phyloP scores from a whole-genome alignment of 371 early-diverging fungal species.

The Mortierella sp. region DNA sequence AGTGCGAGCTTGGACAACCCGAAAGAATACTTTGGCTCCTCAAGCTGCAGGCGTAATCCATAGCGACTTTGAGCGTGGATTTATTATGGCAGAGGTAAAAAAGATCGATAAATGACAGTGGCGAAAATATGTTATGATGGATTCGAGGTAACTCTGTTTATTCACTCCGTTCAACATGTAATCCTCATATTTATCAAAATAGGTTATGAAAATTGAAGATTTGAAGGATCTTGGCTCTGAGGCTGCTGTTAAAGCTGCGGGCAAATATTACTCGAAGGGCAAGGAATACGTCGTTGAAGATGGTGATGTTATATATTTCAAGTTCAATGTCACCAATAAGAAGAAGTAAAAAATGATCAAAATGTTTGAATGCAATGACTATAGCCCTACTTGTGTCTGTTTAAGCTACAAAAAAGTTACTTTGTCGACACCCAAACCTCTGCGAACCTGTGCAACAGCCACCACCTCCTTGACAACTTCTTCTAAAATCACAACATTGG shows the following conservation, averaged over 20 bases:
- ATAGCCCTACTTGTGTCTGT: background rate
- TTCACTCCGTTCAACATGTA: too few species aligned
- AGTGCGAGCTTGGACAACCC: conserved; percentile 96
- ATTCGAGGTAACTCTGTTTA: too few species aligned
- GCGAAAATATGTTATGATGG: too few species aligned
- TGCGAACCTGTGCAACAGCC: conserved; percentile 84
- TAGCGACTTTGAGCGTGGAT: conserved; percentile 97
- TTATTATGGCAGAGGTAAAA: conserved; percentile 98
- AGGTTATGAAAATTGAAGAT: conserved; percentile 87
- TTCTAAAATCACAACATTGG: conserved; percentile 92
- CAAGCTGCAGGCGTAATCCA: conserved; percentile 98
- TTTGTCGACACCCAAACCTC: conserved; percentile 83
- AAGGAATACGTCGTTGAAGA: conserved; percentile 96
- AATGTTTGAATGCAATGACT: too few species aligned
- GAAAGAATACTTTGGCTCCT: conserved; percentile 92
- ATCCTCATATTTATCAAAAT: background rate
- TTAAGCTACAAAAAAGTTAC: conserved; percentile 61
- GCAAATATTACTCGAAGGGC: conserved; percentile 96
- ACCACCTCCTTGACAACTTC: conserved; percentile 93
- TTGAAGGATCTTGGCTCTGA: conserved; percentile 83
- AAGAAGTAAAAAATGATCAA: conserved; percentile 40
- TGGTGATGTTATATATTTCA: conserved; percentile 91
- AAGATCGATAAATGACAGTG: too few species aligned
- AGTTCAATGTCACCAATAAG: conserved; percentile 74
- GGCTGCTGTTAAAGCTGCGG: conserved; percentile 92